Conservation (phyloP, 805 yeast species). For the Phaffomyces thermotolerans region DNA sequence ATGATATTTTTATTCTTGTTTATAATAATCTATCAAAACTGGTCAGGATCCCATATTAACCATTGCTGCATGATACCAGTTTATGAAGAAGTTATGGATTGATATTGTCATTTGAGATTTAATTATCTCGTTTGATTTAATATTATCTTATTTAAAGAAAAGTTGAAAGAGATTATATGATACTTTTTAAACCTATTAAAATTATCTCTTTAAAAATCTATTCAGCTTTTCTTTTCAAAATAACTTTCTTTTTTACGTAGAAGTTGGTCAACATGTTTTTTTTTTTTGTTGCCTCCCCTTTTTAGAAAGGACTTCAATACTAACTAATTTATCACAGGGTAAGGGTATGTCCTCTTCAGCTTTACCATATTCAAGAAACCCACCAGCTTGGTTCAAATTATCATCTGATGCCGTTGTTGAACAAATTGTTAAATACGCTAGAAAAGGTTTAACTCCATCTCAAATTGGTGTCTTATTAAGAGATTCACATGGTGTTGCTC, state of each 20-base stretch:
- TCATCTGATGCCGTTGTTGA: constrained; percentile 93
- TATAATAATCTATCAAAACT: too few relatives aligned
- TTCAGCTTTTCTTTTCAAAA: neutral
- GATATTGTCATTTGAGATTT: too few relatives aligned
- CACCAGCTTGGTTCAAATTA: constrained; percentile 99
- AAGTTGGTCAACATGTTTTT: too few relatives aligned
- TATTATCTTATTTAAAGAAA: neutral
- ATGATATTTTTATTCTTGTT: too few relatives aligned
- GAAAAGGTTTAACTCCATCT: constrained; percentile 99
- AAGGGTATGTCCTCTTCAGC: constrained; percentile 99
- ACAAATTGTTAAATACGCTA: constrained; percentile 98
- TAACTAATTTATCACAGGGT: constrained; percentile 58
- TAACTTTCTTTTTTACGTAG: constrained; percentile 3
- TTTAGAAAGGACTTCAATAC: constrained; percentile 21
- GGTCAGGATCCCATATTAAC: too few relatives aligned
- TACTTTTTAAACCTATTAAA: too few relatives aligned
- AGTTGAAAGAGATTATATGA: too few relatives aligned
- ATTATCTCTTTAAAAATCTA: too few relatives aligned
- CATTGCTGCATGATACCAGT: constrained; percentile 46
- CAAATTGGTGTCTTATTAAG: constrained; percentile 99
- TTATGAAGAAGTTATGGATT: constrained; percentile 23
- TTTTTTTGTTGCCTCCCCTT: too few relatives aligned
- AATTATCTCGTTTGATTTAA: too few relatives aligned
- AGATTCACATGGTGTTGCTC: constrained; percentile 99
- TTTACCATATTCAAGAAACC: constrained; percentile 97